Conservation (phyloP, 2,329 filamentous ascomycete genomes). For the Apiospora arundinis region DNA sequence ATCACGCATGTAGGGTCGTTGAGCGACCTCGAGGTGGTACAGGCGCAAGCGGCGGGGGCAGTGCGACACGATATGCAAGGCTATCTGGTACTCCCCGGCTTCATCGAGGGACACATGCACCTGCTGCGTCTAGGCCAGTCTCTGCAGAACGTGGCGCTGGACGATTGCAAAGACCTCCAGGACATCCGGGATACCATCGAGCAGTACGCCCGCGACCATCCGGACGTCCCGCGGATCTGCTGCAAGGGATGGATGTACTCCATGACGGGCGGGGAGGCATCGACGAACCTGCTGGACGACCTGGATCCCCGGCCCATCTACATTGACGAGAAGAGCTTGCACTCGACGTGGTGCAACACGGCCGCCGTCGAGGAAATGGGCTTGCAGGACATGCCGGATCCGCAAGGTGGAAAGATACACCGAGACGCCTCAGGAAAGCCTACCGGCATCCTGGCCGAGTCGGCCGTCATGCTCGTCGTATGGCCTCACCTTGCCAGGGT, state of each 20-base stretch:
- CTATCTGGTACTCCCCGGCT: slow-evolving; percentile 56
- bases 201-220: slow-evolving; percentile 51
- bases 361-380: slow-evolving; percentile 57
- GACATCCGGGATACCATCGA: slow-evolving; percentile 56
- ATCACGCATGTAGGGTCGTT: slow-evolving; percentile 45
- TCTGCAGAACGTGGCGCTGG: slow-evolving; percentile 56
- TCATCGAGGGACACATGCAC: slow-evolving; percentile 65
- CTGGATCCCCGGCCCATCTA: slow-evolving; percentile 58
- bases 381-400: slow-evolving; percentile 51
- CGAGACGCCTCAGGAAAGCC: slow-evolving; percentile 52
- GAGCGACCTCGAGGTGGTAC: slow-evolving; percentile 38
- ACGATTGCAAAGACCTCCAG: slow-evolving; percentile 50
- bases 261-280: slow-evolving; percentile 55
- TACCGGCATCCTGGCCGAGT: slow-evolving; percentile 59
- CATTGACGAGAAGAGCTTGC: slow-evolving; percentile 63
- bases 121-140: slow-evolving; percentile 61
- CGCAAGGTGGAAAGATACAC: slow-evolving; percentile 58
- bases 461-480: slow-evolving; percentile 58
- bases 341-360: slow-evolving; percentile 62
- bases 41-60: slow-evolving; percentile 35
- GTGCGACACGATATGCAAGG: slow-evolving; percentile 44
- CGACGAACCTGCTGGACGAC: slow-evolving; percentile 58
- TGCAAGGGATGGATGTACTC: slow-evolving; percentile 62
- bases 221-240: slow-evolving; percentile 53
- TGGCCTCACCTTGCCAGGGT: slow-evolving; percentile 60